Evolutionary conservation across 441 rosid genomes (phyloP), one percentile per base, ranked within the genome.

Genomic region (Brassica hybrid): DNA sequence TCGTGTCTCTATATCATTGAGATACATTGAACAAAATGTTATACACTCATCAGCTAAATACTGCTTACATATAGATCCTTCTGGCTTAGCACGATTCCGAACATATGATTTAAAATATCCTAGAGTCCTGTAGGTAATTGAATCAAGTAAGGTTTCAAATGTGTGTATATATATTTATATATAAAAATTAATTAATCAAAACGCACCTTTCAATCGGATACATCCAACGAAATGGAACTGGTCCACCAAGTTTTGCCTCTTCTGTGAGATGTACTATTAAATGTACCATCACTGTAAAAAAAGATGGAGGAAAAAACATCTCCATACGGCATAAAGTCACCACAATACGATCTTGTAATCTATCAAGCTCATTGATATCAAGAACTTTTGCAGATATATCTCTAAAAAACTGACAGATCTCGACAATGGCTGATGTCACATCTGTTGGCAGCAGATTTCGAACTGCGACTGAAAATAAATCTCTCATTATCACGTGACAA

Each of bases 241-340:
- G 65, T 0, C 71, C 71, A 34, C 71, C 64, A 1, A 1, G 9
- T 10, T 52, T 64, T 18, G 63, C 54, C 1, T 73, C 63, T 34
- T 63, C 52, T 1, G 54, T 50, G 52, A 64, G 76, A 63, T 52
- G 64, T 52, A 65, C 64, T 19, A 14, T 3, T 21, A 64, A 73
- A 36, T 73, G 56, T 52, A 73, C 64, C 77, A 73, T 65, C 5
- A 52, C 63, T 5, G 32, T 54, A 13, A 69, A 69, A 69, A 69
- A 30, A 5, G 43, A 69, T 11, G 63, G 73, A 69, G 63, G 73
- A 18, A 69, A 52, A 4, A 54, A 4, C 63, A 69, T 69, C 38
- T 69, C 30, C 50, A 69, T 54, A 3, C 2, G 63, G 17, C 73
- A 69, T 30, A 69, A 54, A 30, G 14, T 59, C 58, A n/a, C 0